Evolutionary conservation across 495 filamentous ascomycete species (phyloP).

Genomic region (Xylaria longipes): DNA sequence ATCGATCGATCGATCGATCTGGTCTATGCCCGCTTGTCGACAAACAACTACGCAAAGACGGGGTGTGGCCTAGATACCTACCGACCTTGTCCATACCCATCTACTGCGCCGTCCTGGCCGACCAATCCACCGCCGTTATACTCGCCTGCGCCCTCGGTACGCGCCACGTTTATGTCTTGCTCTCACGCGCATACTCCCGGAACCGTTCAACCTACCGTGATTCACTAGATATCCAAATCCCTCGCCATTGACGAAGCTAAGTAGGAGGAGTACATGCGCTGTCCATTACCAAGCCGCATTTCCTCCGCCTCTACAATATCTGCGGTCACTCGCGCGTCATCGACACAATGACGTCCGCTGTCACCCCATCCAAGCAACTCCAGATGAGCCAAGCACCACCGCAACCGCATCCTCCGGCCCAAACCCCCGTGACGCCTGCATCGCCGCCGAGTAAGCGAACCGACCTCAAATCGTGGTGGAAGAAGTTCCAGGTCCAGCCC

Average conservation of each 20-base stretch:
- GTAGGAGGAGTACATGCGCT: slow-evolving; percentile 17
- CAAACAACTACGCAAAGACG: background rate
- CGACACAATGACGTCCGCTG: slow-evolving; percentile 40
- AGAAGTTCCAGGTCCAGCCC: slow-evolving; percentile 74
- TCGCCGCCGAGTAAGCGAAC: slow-evolving; percentile 73
- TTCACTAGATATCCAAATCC: background rate
- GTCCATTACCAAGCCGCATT: background rate
- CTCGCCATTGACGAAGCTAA: background rate
- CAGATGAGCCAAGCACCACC: slow-evolving; percentile 34
- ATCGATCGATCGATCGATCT: background rate
- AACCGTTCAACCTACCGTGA: background rate
- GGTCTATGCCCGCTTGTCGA: background rate
- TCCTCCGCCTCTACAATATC: slow-evolving; percentile 9
- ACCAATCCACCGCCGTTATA: slow-evolving; percentile 4
- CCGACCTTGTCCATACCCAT: slow-evolving; percentile 2
- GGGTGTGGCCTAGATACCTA: background rate
- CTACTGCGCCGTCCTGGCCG: background rate
- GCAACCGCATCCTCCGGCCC: slow-evolving; percentile 32
- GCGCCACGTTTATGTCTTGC: slow-evolving; percentile 20
- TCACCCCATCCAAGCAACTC: slow-evolving; percentile 37
- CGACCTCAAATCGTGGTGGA: slow-evolving; percentile 92
- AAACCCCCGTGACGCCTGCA: slow-evolving; percentile 36
- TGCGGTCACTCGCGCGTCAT: slow-evolving; percentile 39
- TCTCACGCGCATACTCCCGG: background rate
- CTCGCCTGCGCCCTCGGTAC: slow-evolving; percentile 7